phyloP scores from a whole-genome alignment of 163 green algal genomes.

The Volvox carteri region DNA sequence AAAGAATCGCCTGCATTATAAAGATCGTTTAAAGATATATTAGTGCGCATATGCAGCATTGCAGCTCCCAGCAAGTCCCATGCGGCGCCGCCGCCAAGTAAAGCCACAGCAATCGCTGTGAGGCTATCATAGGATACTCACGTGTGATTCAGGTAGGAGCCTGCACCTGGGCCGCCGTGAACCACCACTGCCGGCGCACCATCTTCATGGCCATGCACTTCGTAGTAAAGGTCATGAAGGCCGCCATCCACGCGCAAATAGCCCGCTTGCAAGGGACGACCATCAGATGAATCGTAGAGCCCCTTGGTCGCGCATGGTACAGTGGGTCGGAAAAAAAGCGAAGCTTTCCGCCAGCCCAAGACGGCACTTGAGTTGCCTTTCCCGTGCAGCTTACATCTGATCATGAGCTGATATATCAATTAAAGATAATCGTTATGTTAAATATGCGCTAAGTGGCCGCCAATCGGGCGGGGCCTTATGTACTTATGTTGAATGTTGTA shows the following conservation, averaged over 20 bases:
- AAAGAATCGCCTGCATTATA: constrained; percentile 75
- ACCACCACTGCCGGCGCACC: constrained; percentile 75
- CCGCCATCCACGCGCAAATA: not conserved
- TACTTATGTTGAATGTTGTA: no score
- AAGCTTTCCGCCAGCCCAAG: no score
- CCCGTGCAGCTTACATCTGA: no score
- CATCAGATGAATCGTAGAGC: no score
- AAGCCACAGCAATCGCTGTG: not conserved
- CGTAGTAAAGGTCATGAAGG: constrained; percentile 65
- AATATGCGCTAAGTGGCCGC: no score
- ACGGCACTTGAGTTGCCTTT: no score
- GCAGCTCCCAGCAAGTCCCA: no score
- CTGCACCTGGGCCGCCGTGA: constrained; percentile 82
- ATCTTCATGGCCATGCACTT: constrained; percentile 71
- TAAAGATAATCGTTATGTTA: no score
- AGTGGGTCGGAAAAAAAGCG: no score
- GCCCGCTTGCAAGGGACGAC: not conserved
- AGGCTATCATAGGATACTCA: constrained; percentile 43
- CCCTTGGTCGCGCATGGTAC: no score
- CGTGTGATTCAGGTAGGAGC: constrained; percentile 80
- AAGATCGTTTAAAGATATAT: not conserved
- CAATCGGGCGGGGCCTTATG: no score
- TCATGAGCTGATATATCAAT: no score
- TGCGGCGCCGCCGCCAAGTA: not conserved
- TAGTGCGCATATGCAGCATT: not conserved